Evolutionary conservation across 306 rosid genomes (phyloP).

Genomic region (Lathyrus oleraceus): DNA sequence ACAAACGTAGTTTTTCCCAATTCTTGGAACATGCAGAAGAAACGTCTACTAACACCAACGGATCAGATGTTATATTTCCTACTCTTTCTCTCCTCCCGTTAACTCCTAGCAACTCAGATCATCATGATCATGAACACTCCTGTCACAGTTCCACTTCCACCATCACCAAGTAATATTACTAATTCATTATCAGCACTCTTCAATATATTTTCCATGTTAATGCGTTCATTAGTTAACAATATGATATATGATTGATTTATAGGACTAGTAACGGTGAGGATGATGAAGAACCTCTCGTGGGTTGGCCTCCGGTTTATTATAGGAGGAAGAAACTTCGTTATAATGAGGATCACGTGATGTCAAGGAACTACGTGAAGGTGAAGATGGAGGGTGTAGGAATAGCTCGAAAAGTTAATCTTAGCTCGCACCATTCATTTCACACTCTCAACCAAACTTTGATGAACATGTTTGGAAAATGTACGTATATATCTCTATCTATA

Average conservation of each 20-base stretch:
- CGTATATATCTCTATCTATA: not conserved
- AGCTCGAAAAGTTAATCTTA: slow-evolving; percentile 70
- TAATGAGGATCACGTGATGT: not conserved
- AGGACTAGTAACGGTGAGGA: slow-evolving; percentile 51
- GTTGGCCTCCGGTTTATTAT: slow-evolving; percentile 80
- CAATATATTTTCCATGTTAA: too few species aligned
- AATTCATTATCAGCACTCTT: not conserved
- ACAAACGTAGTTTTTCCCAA: slow-evolving; percentile 48
- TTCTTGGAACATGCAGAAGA: slow-evolving; percentile 31
- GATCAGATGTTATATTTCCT: slow-evolving; percentile 23
- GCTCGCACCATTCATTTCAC: slow-evolving; percentile 49
- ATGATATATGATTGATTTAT: not conserved
- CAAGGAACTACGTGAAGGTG: slow-evolving; percentile 59
- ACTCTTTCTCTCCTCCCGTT: slow-evolving; percentile 68
- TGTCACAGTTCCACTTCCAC: not conserved
- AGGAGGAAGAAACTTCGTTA: slow-evolving; percentile 53
- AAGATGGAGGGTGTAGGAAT: slow-evolving; percentile 93
- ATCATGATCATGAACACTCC: slow-evolving; percentile 32
- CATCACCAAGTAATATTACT: slow-evolving; percentile 34
- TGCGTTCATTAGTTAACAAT: not conserved
- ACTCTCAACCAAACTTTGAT: slow-evolving; percentile 57
- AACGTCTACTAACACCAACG: not conserved
- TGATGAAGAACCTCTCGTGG: slow-evolving; percentile 47
- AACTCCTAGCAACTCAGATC: slow-evolving; percentile 46
- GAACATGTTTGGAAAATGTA: slow-evolving; percentile 73